These are phyloP conservation scores for Phytophthora quininea DNA, from an alignment of 352 stramenopile species.

Conservation along the genomic window DNA sequence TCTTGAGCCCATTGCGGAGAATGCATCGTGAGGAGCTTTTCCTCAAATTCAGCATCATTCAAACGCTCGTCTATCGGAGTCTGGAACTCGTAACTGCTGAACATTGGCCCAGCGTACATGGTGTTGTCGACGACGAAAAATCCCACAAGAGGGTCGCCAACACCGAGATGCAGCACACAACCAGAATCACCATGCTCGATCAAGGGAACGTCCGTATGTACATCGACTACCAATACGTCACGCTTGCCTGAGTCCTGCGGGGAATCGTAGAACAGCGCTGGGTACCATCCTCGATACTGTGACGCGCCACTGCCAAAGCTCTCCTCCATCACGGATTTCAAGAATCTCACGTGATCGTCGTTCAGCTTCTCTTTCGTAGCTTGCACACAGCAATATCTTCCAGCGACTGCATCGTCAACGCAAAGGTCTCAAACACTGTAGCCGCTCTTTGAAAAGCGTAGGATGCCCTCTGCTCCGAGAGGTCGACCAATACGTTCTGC, in stretches of 20 bases:
- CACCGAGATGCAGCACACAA: conserved; percentile 15
- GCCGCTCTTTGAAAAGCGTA: neutral
- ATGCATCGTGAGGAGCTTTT: conserved; percentile 4
- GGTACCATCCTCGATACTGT: conserved; percentile 11
- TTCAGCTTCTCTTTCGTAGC: conserved; percentile 1
- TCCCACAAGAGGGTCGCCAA: conserved; percentile 9
- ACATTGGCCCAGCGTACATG: conserved; percentile 20
- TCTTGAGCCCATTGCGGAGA: conserved; percentile 13
- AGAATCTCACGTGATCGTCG: conserved; percentile 17
- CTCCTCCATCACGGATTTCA: conserved; percentile 35
- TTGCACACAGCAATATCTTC: conserved; percentile 18
- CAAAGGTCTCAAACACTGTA: conserved; percentile 12
- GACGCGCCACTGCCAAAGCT: neutral
- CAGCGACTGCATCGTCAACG: conserved; percentile 15
- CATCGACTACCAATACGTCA: conserved; percentile 14
- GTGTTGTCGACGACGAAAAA: conserved; percentile 18
- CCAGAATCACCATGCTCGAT: conserved; percentile 2
- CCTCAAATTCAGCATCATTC: conserved; percentile 15
- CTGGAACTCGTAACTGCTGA: conserved; percentile 25
- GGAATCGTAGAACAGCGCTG: conserved; percentile 4
- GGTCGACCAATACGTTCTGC: neutral
- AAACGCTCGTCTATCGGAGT: conserved; percentile 14
- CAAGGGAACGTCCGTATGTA: conserved; percentile 11
- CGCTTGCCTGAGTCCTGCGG: neutral
- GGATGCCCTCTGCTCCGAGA: neutral